Conservation (phyloP, 23 red algal species). For the Porphyridium purpureum region DNA sequence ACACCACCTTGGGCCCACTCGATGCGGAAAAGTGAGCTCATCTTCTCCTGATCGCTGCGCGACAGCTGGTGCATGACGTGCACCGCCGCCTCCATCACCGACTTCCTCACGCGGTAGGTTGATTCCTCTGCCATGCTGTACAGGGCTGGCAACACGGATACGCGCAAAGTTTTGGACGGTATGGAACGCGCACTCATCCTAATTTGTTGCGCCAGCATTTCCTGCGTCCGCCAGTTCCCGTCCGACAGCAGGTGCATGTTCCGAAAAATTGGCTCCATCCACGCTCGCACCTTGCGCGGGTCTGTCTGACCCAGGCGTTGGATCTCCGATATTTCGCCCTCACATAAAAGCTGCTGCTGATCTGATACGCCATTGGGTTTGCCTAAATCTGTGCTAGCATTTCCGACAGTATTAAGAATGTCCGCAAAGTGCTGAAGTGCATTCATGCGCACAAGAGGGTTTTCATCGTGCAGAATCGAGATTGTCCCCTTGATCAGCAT, state of each 20-base stretch:
- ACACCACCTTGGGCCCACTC: constrained; percentile 27
- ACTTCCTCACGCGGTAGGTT: constrained; percentile 28
- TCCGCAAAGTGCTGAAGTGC: constrained; percentile 13
- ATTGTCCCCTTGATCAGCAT: constrained; percentile 3
- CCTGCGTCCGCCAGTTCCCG: constrained; percentile 56
- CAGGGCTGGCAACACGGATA: constrained; percentile 35
- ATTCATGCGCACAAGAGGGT: constrained; percentile 24
- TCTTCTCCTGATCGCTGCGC: constrained; percentile 9
- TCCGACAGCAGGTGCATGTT: constrained; percentile 17
- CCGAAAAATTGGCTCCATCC: constrained; percentile 34
- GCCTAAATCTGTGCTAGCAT: too few relatives aligned
- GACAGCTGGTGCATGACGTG: constrained; percentile 26
- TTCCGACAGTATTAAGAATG: neutral
- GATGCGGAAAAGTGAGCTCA: constrained; percentile 10
- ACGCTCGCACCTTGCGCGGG: too few relatives aligned
- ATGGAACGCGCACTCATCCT: constrained; percentile 9
- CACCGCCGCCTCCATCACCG: constrained; percentile 26
- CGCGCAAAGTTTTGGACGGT: constrained; percentile 12
- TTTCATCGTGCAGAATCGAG: constrained; percentile 16
- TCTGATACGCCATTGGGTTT: too few relatives aligned
- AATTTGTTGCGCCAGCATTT: constrained; percentile 38
- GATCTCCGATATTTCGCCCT: neutral
- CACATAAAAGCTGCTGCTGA: neutral
- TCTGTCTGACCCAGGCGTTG: neutral
- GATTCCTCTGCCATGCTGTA: constrained; percentile 13